Base-by-base conservation (phyloP, 164 flowering plant genomes). In the Umbilicus rupestris region DNA sequence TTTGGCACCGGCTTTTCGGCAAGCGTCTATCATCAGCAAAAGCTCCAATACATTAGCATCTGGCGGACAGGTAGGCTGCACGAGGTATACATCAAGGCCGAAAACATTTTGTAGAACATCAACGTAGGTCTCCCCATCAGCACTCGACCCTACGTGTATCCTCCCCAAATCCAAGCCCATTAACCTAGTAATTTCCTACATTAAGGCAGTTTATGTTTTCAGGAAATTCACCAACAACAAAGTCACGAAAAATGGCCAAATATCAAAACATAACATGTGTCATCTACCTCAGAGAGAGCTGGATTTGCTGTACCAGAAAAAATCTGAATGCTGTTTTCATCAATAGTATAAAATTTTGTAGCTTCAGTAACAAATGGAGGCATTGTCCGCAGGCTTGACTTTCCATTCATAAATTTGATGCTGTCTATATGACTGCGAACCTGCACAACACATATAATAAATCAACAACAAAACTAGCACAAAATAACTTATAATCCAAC, bases 31-130 rank as follows among this genome's bases (percentile, higher is more conserved):
- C 96, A 91, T 91, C 39, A 91, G 72, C 20, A 81, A 62, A 66
- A 94, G 96, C 80, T 94, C 99, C 99, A 94, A 84, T n/a, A 94
- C 87, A 77, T 94, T 88, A 74, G 89, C 96, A 71, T 94, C 91
- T 59, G 97, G 96, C 65, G 96, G 96, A 58, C 95, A 80, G 7
- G 97, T 89, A 7, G 97, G 95, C 72, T 95, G 99, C 62, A 95
- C 83, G n/a, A 95, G 73, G 76, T 76, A 95, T 22, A 92, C 97
- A 78, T 92, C 94, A 80, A 96, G 88, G 37, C 99, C 99, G 75
- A 96, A 80, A 41, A 95, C 99, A 78, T 97, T 89, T 78, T 95
- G 97, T 82, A 85, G 90, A 78, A 95, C 66, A 74, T 89, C 92
- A 71, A 95, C 96, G 79, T 92, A 92, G 33, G 84, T 87, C 73